Conservation (phyloP, 805 yeast species). For the Candida suzukii region DNA sequence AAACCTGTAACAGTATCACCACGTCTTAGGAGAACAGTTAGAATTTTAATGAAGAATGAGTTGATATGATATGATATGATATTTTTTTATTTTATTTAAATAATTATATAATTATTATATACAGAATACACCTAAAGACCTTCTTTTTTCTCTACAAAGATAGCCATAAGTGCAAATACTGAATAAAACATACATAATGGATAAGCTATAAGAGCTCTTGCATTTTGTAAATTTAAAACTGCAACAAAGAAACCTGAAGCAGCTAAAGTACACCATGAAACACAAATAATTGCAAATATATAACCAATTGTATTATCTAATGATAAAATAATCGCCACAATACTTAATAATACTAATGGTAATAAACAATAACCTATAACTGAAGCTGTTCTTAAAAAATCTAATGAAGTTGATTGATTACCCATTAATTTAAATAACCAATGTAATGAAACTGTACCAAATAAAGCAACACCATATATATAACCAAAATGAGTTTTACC, state of each 20-base stretch:
- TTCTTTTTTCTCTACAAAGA: constrained; percentile 40
- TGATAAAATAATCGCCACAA: constrained; percentile 56
- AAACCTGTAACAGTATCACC: no score
- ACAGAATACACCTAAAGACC: no score
- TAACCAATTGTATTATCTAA: constrained; percentile 76
- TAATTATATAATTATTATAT: no score
- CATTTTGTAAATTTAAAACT: constrained; percentile 74
- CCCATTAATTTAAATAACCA: constrained; percentile 85
- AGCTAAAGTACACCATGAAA: constrained; percentile 87
- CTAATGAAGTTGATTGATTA: constrained; percentile 38
- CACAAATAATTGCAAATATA: constrained; percentile 54
- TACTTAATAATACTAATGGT: constrained; percentile 77
- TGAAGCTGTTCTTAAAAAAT: constrained; percentile 70
- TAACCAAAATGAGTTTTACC: constrained; percentile 97
- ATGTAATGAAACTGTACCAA: constrained; percentile 84
- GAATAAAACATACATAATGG: constrained; percentile 89
- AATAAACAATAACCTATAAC: constrained; percentile 90
- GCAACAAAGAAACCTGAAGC: constrained; percentile 91
- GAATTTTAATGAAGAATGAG: no score
- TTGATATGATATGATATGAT: no score
- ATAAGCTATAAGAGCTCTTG: constrained; percentile 86
- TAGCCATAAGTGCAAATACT: constrained; percentile 93
- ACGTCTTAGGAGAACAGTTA: no score
- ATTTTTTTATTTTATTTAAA: no score
- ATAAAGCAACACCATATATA: constrained; percentile 90